Percentiles rank a stretch among this genome's conserved stretches.
These are phyloP conservation scores for Metschnikowia chrysomelidarum DNA, from an alignment of 805 yeast species.

Conservation along the genomic window DNA sequence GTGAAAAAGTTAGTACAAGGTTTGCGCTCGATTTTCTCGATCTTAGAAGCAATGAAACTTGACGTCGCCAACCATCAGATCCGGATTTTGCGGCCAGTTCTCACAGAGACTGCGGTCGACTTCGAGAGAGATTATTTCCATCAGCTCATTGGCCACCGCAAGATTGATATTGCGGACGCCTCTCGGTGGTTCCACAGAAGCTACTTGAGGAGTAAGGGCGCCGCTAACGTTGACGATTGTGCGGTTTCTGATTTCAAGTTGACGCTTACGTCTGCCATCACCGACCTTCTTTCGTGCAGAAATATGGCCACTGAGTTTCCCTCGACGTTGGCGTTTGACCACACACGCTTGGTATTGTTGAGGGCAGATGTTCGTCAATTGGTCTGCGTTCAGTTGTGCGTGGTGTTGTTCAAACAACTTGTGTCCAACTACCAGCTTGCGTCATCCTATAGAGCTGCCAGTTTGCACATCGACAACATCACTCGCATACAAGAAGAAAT, in stretches of 20 bases:
- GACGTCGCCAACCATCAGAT: constrained; percentile 96
- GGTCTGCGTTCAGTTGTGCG: constrained; percentile 74
- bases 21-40: constrained; percentile 70
- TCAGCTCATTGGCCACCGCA: constrained; percentile 51
- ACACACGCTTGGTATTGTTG: constrained; percentile 69
- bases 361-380: constrained; percentile 85
- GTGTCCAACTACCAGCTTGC: constrained; percentile 38
- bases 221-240: constrained; percentile 13
- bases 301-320: constrained; percentile 84
- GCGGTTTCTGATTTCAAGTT: constrained; percentile 30
- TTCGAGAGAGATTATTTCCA: constrained; percentile 83
- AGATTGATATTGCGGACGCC: constrained; percentile 58
- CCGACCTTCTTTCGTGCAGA: constrained; percentile 70
- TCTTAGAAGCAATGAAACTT: constrained; percentile 89
- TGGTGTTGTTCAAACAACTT: constrained; percentile 70
- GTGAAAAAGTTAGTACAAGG: constrained; percentile 64
- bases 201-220: constrained; percentile 22
- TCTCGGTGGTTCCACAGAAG: constrained; percentile 61
- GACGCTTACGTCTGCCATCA: constrained; percentile 49
- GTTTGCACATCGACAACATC: constrained; percentile 35
- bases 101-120: constrained; percentile 82
- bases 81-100: constrained; percentile 75
- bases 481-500: constrained; percentile 64
- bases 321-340: constrained; percentile 79
- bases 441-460: constrained; percentile 11